phyloP scores from a whole-genome alignment of 768 basidiomycete species.

The Hygrocybe coccinea region DNA sequence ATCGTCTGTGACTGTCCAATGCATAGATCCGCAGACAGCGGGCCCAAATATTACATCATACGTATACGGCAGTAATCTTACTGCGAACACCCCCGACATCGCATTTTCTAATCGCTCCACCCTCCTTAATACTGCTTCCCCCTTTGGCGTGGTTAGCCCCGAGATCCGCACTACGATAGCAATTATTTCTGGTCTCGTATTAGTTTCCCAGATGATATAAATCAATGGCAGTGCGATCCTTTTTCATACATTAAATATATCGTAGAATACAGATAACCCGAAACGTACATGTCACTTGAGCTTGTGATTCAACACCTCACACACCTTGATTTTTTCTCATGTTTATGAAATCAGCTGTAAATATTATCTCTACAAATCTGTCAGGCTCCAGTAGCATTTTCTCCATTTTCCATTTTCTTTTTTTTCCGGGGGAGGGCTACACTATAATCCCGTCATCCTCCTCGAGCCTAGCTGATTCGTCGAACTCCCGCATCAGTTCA shows the following conservation, averaged over 20 bases:
- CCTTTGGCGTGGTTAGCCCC: not conserved
- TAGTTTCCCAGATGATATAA: not conserved
- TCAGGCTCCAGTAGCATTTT: too few relatives aligned
- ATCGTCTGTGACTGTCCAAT: constrained; percentile 58
- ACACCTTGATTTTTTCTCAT: too few relatives aligned
- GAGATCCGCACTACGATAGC: not conserved
- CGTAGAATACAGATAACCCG: too few relatives aligned
- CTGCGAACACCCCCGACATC: constrained; percentile 49
- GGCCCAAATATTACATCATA: constrained; percentile 54
- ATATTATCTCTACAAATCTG: too few relatives aligned
- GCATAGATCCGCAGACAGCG: constrained; percentile 46
- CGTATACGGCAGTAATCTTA: constrained; percentile 54
- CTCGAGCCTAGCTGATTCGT: constrained; percentile 27
- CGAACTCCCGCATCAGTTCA: constrained; percentile 58
- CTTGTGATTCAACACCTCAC: too few relatives aligned
- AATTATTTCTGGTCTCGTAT: not conserved
- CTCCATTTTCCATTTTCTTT: too few relatives aligned
- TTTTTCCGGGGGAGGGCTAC: too few relatives aligned
- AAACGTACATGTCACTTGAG: too few relatives aligned
- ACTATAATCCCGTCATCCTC: constrained; percentile 30
- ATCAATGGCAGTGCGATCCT: not conserved
- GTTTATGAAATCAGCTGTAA: too few relatives aligned
- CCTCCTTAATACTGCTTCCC: not conserved
- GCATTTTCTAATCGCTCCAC: constrained; percentile 47
- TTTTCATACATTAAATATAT: too few relatives aligned